Conservation (phyloP, 805 yeast genomes). For the Candida ponderosae region DNA sequence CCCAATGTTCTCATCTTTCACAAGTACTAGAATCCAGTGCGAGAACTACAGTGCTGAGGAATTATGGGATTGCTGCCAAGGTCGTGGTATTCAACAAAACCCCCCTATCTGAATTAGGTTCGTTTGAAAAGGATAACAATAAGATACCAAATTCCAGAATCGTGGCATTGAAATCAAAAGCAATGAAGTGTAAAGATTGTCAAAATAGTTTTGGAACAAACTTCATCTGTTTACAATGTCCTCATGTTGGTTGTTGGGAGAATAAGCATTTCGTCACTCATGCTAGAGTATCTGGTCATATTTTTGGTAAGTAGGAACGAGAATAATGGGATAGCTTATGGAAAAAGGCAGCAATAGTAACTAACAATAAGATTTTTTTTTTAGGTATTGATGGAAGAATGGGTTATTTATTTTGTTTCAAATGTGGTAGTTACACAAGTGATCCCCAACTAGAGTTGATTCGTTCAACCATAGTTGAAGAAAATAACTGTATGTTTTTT, state of each 20-base stretch:
- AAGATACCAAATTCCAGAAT: constrained; percentile 18
- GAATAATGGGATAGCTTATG: too few species aligned
- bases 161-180: constrained; percentile 31
- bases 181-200: constrained; percentile 47
- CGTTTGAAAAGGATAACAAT: constrained; percentile 1
- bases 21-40: constrained; percentile 20
- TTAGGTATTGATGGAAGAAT: constrained; percentile 49
- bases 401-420: constrained; percentile 71
- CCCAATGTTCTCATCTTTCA: constrained; percentile 18
- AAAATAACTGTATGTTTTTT: background rate
- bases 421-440: constrained; percentile 66
- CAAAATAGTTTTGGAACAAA: constrained; percentile 24
- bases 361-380: background rate
- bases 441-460: constrained; percentile 50
- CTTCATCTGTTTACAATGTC: constrained; percentile 71
- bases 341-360: too few species aligned
- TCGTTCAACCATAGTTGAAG: constrained; percentile 19
- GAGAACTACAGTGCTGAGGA: constrained; percentile 18
- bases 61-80: constrained; percentile 17
- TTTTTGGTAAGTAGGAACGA: constrained; percentile 33
- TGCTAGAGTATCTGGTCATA: constrained; percentile 40
- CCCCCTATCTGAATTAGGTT: constrained; percentile 4
- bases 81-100: constrained; percentile 11
- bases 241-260: constrained; percentile 64
- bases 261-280: constrained; percentile 39